Percentiles rank a stretch among this genome's conserved stretches.
phyloP scores from a whole-genome alignment of 805 yeast species.

The Yarrowia alimentaria region DNA sequence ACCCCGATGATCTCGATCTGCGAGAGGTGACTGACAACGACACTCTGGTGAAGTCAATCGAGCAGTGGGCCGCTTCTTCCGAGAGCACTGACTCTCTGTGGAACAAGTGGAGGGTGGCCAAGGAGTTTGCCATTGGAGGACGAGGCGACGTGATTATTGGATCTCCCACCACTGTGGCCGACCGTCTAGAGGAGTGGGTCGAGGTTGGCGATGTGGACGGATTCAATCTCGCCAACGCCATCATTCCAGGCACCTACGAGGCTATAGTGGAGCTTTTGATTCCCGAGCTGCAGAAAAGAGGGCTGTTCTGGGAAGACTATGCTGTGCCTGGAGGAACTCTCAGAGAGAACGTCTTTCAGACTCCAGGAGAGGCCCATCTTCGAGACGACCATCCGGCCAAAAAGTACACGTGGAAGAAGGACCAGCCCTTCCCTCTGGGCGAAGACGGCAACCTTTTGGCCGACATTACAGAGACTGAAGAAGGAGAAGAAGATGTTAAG shows the following conservation, averaged over 20 bases:
- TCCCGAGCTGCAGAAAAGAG: slow-evolving; percentile 43
- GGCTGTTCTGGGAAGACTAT: slow-evolving; percentile 43
- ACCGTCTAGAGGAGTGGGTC: slow-evolving; percentile 44
- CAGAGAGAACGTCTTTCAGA: slow-evolving; percentile 40
- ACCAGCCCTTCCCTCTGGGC: slow-evolving; percentile 3
- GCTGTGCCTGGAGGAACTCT: slow-evolving; percentile 40
- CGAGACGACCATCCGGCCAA: slow-evolving; percentile 33
- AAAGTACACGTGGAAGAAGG: slow-evolving; percentile 19
- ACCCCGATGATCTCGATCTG: slow-evolving; percentile 40
- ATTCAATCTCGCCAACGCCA: slow-evolving; percentile 45
- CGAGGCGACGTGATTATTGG: slow-evolving; percentile 41
- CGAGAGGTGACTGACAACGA: slow-evolving; percentile 39
- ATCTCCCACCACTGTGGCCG: slow-evolving; percentile 43
- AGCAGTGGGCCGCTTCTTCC: slow-evolving; percentile 40
- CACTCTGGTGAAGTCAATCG: slow-evolving; percentile 41
- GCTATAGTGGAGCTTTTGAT: slow-evolving; percentile 43
- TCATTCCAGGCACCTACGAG: slow-evolving; percentile 43
- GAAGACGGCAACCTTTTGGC: slow-evolving; percentile 1
- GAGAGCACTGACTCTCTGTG: slow-evolving; percentile 36
- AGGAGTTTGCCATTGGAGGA: slow-evolving; percentile 41
- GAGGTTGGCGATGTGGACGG: slow-evolving; percentile 46
- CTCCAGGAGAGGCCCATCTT: slow-evolving; percentile 30
- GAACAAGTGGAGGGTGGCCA: slow-evolving; percentile 38
- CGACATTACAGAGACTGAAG: not conserved
- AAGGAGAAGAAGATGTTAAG: not conserved